Evolutionary conservation across 2,329 filamentous ascomycete genomes (phyloP), one percentile per base, ranked within the genome.

Genomic region (Aspergillus quadrilineatus): DNA sequence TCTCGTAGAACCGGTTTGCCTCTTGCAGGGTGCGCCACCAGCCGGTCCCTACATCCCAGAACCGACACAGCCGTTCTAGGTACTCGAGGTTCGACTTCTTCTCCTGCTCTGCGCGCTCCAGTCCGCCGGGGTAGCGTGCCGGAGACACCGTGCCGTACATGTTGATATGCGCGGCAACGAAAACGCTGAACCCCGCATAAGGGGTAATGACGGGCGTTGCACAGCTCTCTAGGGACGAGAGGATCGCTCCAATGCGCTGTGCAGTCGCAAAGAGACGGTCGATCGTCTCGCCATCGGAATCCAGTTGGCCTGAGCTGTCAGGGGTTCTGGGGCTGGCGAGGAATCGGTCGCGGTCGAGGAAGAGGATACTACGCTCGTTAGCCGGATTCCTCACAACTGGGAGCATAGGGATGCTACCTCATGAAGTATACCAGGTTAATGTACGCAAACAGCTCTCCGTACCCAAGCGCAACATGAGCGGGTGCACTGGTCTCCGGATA

Each of bases 11-110:
- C 17, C 64, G 58, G 55, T 71, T 68, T 37, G 71, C 71, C 51
- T 73, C 71, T 53, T 72, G 70, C 2, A 72, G 68, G 1, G 69
- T 66, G 26, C 68, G 69, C 70, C 70, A 73, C 71, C 71, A 73
- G 50, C 62, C 70, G 30, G 65, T 63, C 36, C 71, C 71, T 4
- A 73, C 71, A 0, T 70, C 69, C 71, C 71, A 73, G 32, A 69
- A 62, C 50, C 62, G 57, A 36, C 71, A 69, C 4, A 73, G 34
- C 37, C 67, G 60, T 53, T 73, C 71, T 3, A 73, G 63, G 29
- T 73, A 73, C 6, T 55, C 46, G 2, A 73, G 58, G n/a, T 73
- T 73, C 3, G 55, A 51, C 32, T 46, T 62, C 55, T 71, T 73
- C 52, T 73, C 71, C 14, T 63, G 56, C 46, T 72, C 68, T 2